Percentiles rank a stretch among this genome's conserved stretches.
Evolutionary conservation across 1,284 basidiomycete species (phyloP).

Genomic region (Flammula alnicola): DNA sequence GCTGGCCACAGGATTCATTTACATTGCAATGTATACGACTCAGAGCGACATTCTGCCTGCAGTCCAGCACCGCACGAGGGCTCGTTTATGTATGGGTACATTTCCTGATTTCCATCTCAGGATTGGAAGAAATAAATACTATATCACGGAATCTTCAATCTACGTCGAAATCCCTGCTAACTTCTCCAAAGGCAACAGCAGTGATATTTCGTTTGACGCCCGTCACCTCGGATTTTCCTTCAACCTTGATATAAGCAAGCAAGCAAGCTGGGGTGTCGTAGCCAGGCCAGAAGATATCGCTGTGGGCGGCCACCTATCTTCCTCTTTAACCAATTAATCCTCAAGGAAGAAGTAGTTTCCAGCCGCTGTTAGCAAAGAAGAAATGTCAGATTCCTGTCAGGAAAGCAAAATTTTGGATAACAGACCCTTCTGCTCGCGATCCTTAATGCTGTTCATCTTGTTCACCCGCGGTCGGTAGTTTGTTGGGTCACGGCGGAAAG

Average conservation of each 20-base stretch:
- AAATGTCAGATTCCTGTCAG: too few species aligned
- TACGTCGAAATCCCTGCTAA: conserved; percentile 3
- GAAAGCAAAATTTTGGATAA: too few species aligned
- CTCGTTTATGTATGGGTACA: neutral
- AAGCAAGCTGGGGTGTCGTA: too few species aligned
- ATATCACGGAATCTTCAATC: neutral
- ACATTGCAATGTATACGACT: too few species aligned
- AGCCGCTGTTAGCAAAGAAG: conserved; percentile 48
- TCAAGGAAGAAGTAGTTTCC: conserved; percentile 94
- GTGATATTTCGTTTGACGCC: too few species aligned
- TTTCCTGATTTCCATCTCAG: conserved; percentile 5
- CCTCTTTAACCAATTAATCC: conserved; percentile 78
- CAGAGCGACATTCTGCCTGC: too few species aligned
- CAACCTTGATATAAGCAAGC: too few species aligned
- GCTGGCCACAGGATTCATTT: too few species aligned
- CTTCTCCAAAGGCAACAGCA: too few species aligned
- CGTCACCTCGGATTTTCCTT: too few species aligned
- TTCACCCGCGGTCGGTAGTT: conserved; percentile 95
- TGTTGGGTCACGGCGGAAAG: conserved; percentile 94
- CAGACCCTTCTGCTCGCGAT: conserved; percentile 91
- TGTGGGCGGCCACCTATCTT: too few species aligned
- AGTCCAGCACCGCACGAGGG: neutral
- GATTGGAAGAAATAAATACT: conserved; percentile 8
- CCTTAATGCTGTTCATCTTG: conserved; percentile 91
- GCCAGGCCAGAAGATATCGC: too few species aligned